Evolutionary conservation across 1,284 basidiomycete genomes (phyloP), one percentile per base, ranked within the genome.

Genomic region (Marasmius oreades): DNA sequence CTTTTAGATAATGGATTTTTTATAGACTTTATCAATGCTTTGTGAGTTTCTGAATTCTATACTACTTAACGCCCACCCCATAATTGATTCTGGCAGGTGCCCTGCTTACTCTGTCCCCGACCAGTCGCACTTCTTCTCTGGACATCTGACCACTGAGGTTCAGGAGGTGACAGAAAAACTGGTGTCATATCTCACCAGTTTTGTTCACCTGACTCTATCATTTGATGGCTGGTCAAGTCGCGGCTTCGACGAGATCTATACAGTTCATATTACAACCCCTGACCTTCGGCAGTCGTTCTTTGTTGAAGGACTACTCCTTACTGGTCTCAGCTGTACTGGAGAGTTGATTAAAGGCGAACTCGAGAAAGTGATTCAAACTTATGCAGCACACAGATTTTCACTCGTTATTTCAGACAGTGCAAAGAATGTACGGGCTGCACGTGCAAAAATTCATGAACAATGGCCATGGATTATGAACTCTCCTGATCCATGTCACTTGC

Each of bases 381-480:
- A 53, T 51, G 14, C 37, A 22, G 59, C 59, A 3, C 36, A 47
- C 1, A 48, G 44, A 34, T 59, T 63, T 44, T 61, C 57, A 5
- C 52, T 63, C 42, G 34, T 62, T 12, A 57, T 57, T 18, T 61
- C 57, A 1, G 59, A 62, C 37, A 59, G 55, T 37, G 55, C 59
- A 14, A 42, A 39, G 22, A 61, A 62, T 50, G 59, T 61, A 8
- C 55, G 56, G 34, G 59, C 55, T 26, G 51, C 48, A n/a, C 37
- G 53, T n/a, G 12, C 14, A 1, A 45, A 59, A 10, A 59, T 58
- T n/a, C 59, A 55, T 34, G n/a, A 43, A 12, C 52, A 51, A 24
- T 62, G 53, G 45, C 61, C 61, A 12, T 62, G 61, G 61, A 61
- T 62, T 8, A 47, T 62, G 14, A 62, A 60, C 37, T 59, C 52